phyloP scores from a whole-genome alignment of 371 early-diverging fungal genomes.

The Vairimorpha apis region DNA sequence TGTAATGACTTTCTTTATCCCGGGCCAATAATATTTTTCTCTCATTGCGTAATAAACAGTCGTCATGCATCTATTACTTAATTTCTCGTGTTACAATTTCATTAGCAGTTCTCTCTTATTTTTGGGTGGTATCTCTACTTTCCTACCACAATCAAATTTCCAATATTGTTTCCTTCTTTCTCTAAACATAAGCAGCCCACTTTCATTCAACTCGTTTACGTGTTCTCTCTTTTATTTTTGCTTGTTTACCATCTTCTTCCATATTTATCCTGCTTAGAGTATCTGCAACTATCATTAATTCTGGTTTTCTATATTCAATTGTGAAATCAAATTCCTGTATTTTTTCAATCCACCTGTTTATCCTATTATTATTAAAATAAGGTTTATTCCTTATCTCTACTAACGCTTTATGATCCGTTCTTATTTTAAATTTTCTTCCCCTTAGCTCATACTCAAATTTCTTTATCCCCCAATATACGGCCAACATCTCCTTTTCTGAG shows the following conservation, averaged over 20 bases:
- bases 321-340: conserved; percentile 5
- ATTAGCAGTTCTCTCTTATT: background rate
- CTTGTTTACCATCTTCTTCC: background rate
- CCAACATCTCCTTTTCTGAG: conserved; percentile 43
- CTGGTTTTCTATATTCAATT: conserved; percentile 29
- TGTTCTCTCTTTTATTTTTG: background rate
- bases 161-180: background rate
- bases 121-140: background rate
- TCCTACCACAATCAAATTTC: background rate
- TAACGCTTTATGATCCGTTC: conserved; percentile 54
- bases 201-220: background rate
- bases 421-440: conserved; percentile 33
- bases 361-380: conserved; percentile 5
- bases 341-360: conserved; percentile 32
- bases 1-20: conserved; percentile 9
- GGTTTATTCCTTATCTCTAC: conserved; percentile 30
- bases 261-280: conserved; percentile 34
- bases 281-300: conserved; percentile 28
- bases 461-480: conserved; percentile 24
- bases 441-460: conserved; percentile 26
- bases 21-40: conserved; percentile 23
- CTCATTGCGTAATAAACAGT: background rate
- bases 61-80: background rate
- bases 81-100: conserved; percentile 5
- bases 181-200: too few relatives aligned